phyloP scores from a whole-genome alignment of 805 yeast genomes.

The Barnettozyma salicaria region DNA sequence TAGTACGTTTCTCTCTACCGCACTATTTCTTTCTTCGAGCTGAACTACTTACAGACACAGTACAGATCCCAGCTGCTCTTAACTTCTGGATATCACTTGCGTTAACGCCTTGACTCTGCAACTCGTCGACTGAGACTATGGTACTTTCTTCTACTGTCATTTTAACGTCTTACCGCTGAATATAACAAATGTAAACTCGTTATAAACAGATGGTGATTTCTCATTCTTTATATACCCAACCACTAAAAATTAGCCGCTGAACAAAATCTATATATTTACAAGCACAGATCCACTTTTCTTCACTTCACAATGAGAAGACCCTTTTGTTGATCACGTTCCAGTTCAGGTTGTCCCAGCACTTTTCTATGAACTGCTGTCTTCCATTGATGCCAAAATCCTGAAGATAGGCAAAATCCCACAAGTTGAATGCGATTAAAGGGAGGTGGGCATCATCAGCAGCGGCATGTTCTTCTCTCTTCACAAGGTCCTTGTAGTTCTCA shows the following conservation, averaged over 20 bases:
- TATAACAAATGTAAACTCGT: neutral
- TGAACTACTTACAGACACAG: constrained; percentile 50
- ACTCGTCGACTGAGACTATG: constrained; percentile 40
- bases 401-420: constrained; percentile 88
- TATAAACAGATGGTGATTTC: constrained; percentile 1
- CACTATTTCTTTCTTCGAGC: constrained; percentile 12
- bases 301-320: constrained; percentile 25
- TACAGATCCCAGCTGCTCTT: constrained; percentile 60
- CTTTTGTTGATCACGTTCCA: constrained; percentile 68
- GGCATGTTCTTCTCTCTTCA: constrained; percentile 35
- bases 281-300: too few relatives aligned
- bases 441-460: constrained; percentile 54
- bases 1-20: neutral
- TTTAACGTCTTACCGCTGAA: neutral
- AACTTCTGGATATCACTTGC: constrained; percentile 66
- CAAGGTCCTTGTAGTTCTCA: constrained; percentile 44
- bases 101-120: constrained; percentile 64
- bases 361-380: constrained; percentile 62
- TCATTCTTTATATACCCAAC: too few relatives aligned
- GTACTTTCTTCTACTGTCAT: constrained; percentile 14
- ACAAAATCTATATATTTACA: neutral
- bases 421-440: constrained; percentile 70
- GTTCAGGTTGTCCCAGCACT: constrained; percentile 72
- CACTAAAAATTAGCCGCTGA: constrained; percentile 6
- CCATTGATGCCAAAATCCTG: constrained; percentile 79